Evolutionary conservation across 106 monocot species (phyloP).

Genomic region (Dioscorea alata): DNA sequence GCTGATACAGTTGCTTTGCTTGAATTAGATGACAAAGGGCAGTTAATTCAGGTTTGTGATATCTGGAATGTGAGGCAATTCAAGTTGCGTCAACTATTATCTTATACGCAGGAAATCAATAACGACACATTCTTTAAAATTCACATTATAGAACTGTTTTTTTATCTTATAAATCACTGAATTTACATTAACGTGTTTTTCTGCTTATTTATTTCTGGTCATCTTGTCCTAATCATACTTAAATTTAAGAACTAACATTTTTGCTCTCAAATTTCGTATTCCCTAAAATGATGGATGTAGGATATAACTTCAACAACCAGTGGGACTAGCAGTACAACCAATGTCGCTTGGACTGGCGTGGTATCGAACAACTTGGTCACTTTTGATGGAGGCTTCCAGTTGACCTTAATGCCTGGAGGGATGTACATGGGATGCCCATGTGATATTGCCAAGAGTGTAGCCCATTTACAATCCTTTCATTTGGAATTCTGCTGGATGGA

Average conservation of each 20-base stretch:
- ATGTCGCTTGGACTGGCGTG: slow-evolving; percentile 75
- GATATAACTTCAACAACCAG: slow-evolving; percentile 44
- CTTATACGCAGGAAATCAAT: too few relatives aligned
- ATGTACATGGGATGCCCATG: slow-evolving; percentile 91
- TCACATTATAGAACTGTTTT: too few relatives aligned
- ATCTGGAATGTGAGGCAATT: not conserved
- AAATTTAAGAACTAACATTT: too few relatives aligned
- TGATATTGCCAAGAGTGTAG: slow-evolving; percentile 61
- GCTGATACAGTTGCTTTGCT: slow-evolving; percentile 65
- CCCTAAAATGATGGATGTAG: slow-evolving; percentile 10
- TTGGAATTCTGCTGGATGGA: slow-evolving; percentile 96
- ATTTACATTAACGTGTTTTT: too few relatives aligned
- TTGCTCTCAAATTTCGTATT: too few relatives aligned
- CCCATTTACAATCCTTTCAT: slow-evolving; percentile 76
- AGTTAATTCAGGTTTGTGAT: slow-evolving; percentile 58
- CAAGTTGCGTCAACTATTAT: too few relatives aligned
- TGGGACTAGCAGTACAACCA: slow-evolving; percentile 35
- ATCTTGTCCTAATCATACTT: too few relatives aligned
- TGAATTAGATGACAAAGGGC: slow-evolving; percentile 54
- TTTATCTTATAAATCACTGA: too few relatives aligned
- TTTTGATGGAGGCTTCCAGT: slow-evolving; percentile 79
- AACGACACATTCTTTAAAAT: too few relatives aligned
- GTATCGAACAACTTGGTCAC: slow-evolving; percentile 48
- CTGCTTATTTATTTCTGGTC: not conserved
- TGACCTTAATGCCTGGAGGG: slow-evolving; percentile 80